Percentiles rank a stretch among this genome's conserved stretches.
These are phyloP conservation scores for Chlorella sorokiniana DNA, from an alignment of 139 green algal species.

Conservation along the genomic window DNA sequence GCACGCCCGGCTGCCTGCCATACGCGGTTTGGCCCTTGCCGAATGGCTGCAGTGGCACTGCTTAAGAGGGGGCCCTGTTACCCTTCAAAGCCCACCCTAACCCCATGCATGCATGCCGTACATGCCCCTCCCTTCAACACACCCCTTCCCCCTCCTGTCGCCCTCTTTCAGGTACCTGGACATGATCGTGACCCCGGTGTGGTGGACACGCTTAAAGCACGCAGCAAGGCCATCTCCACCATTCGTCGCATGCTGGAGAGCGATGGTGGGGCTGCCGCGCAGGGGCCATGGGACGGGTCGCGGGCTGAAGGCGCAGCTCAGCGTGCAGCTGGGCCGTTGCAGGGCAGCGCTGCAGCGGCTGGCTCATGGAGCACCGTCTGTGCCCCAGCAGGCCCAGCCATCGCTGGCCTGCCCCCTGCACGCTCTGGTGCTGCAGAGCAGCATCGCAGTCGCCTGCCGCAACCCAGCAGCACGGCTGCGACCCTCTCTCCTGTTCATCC, in stretches of 20 bases:
- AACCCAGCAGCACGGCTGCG: not conserved
- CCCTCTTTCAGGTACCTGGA: conserved; percentile 90
- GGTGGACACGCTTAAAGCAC: conserved; percentile 75
- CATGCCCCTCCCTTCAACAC: not conserved
- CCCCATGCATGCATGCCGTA: too few relatives aligned
- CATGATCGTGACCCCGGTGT: conserved; percentile 93
- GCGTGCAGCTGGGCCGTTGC: too few relatives aligned
- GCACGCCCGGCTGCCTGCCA: too few relatives aligned
- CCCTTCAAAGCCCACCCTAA: too few relatives aligned
- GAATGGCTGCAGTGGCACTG: not conserved
- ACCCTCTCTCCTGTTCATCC: not conserved
- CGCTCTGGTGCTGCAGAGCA: not conserved
- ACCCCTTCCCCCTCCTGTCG: not conserved
- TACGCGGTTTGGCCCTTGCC: too few relatives aligned
- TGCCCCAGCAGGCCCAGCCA: too few relatives aligned
- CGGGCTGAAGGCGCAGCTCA: not conserved
- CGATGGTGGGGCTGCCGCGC: conserved; percentile 24
- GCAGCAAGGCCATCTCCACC: conserved; percentile 75
- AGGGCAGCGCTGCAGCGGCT: too few relatives aligned
- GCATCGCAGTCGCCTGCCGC: not conserved
- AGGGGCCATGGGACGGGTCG: not conserved
- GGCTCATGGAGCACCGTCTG: too few relatives aligned
- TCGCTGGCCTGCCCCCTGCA: conserved; percentile 10
- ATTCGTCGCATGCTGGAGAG: conserved; percentile 88
- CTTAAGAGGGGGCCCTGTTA: too few relatives aligned